A percentile compares a stretch with the other conserved stretches of the same genome.
These are phyloP conservation scores for Pleoardoris graminearum DNA, from an alignment of 2,329 filamentous ascomycete species.

Conservation along the genomic window DNA sequence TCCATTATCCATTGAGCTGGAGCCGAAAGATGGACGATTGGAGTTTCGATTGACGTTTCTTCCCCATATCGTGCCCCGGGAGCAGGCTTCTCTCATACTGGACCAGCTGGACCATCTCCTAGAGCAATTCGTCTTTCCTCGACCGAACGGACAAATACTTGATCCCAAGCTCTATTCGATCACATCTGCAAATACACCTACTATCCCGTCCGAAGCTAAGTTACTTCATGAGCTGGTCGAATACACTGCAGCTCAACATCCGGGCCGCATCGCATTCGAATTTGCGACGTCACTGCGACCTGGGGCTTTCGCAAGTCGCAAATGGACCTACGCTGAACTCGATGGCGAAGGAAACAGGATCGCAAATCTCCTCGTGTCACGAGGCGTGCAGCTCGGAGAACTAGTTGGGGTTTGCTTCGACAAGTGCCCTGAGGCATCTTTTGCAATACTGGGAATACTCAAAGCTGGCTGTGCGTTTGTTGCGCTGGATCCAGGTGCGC, in stretches of 20 bases:
- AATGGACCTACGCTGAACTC: slow-evolving; percentile 77
- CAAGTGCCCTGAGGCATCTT: slow-evolving; percentile 82
- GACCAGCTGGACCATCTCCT: slow-evolving; percentile 72
- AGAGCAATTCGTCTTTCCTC: slow-evolving; percentile 58
- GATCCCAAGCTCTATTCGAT: slow-evolving; percentile 61
- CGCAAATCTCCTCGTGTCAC: slow-evolving; percentile 63
- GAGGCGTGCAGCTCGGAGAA: slow-evolving; percentile 57
- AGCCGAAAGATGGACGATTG: slow-evolving; percentile 59
- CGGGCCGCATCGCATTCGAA: slow-evolving; percentile 70
- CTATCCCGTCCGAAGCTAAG: slow-evolving; percentile 60
- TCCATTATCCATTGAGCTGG: slow-evolving; percentile 77
- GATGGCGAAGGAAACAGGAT: slow-evolving; percentile 72
- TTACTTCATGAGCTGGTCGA: slow-evolving; percentile 83
- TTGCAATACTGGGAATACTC: slow-evolving; percentile 77
- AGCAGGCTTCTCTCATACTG: slow-evolving; percentile 70
- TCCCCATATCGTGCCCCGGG: slow-evolving; percentile 64
- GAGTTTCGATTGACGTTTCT: slow-evolving; percentile 69
- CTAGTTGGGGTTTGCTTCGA: slow-evolving; percentile 80
- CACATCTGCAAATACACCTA: slow-evolving; percentile 61
- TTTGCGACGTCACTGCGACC: slow-evolving; percentile 66
- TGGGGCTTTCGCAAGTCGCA: slow-evolving; percentile 50
- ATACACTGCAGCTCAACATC: slow-evolving; percentile 57
- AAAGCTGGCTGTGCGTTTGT: slow-evolving; percentile 83
- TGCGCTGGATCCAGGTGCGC: slow-evolving; percentile 76
- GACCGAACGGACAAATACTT: slow-evolving; percentile 25